Conservation (phyloP, 768 basidiomycete genomes). For the Boletus huronensis region DNA sequence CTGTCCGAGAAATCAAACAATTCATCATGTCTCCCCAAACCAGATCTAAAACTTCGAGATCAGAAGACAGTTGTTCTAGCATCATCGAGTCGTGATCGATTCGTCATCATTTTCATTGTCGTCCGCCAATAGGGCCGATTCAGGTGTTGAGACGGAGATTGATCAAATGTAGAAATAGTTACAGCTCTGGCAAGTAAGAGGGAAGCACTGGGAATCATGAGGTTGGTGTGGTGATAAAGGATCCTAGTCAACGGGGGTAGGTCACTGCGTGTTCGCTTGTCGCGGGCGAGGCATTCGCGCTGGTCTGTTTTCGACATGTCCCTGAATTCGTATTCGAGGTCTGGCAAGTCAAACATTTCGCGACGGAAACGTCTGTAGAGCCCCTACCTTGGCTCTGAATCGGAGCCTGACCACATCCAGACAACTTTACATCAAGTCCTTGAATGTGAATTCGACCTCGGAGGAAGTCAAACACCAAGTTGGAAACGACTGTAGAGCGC, state of each 20-base stretch:
- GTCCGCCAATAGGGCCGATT: not conserved
- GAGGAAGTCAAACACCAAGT: too few species aligned
- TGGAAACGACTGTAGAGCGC: not conserved
- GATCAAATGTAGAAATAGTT: not conserved
- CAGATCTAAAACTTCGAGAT: too few species aligned
- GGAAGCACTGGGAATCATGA: not conserved
- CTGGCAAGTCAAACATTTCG: too few species aligned
- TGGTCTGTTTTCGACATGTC: too few species aligned
- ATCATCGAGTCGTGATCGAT: too few species aligned
- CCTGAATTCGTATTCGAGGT: not conserved
- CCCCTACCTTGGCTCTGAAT: too few species aligned
- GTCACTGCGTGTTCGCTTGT: not conserved
- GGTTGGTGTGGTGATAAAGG: not conserved
- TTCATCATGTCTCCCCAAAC: not conserved
- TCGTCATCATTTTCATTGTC: not conserved
- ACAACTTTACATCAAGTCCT: too few species aligned
- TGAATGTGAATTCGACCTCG: too few species aligned
- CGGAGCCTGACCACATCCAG: too few species aligned
- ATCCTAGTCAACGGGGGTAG: not conserved
- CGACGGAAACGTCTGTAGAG: too few species aligned
- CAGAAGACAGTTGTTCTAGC: too few species aligned
- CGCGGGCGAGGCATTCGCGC: too few species aligned
- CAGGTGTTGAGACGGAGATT: not conserved
- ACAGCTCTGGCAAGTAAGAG: not conserved
- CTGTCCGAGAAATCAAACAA: not conserved